A percentile compares a stretch with the other conserved stretches of the same genome.
Conservation (phyloP, 1,139 yeast species). For the Sugiyamaella grinbergsii region DNA sequence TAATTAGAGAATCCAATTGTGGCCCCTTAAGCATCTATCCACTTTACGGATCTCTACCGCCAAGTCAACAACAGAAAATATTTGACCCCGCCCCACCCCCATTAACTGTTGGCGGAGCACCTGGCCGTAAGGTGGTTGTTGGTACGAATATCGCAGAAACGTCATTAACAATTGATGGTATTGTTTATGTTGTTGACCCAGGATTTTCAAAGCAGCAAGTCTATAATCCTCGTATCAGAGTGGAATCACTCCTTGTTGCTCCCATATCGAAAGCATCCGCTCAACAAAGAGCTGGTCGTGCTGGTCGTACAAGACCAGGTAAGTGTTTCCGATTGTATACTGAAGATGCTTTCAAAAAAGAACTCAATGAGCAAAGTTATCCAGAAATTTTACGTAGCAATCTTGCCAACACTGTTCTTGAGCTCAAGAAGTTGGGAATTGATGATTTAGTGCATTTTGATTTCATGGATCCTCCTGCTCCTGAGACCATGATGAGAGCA, state of each 20-base stretch:
- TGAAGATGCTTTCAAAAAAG: conserved; percentile 94
- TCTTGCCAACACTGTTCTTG: conserved; percentile 87
- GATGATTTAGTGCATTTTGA: conserved; percentile 97
- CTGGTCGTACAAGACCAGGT: conserved; percentile 99
- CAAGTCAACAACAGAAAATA: conserved; percentile 89
- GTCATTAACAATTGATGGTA: conserved; percentile 95
- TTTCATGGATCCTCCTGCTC: conserved; percentile 99
- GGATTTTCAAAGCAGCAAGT: conserved; percentile 97
- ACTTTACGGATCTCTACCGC: conserved; percentile 93
- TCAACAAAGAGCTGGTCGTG: conserved; percentile 99
- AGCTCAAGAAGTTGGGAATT: conserved; percentile 88
- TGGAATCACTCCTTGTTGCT: conserved; percentile 88
- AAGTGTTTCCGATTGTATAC: conserved; percentile 95
- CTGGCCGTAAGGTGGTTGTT: conserved; percentile 90
- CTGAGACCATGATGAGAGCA: conserved; percentile 99
- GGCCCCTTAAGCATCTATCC: conserved; percentile 93
- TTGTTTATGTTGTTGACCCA: conserved; percentile 96
- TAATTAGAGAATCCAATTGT: conserved; percentile 82
- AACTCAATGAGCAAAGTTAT: conserved; percentile 89
- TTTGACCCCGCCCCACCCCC: conserved; percentile 85
- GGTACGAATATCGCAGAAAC: conserved; percentile 99
- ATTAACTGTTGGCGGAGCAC: conserved; percentile 66
- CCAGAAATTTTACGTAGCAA: conserved; percentile 94
- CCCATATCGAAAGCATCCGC: conserved; percentile 98
- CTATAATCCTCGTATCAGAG: conserved; percentile 94